A percentile compares a stretch with the other conserved stretches of the same genome.
phyloP scores from a whole-genome alignment of 495 filamentous ascomycete species.

The Peziza echinospora region DNA sequence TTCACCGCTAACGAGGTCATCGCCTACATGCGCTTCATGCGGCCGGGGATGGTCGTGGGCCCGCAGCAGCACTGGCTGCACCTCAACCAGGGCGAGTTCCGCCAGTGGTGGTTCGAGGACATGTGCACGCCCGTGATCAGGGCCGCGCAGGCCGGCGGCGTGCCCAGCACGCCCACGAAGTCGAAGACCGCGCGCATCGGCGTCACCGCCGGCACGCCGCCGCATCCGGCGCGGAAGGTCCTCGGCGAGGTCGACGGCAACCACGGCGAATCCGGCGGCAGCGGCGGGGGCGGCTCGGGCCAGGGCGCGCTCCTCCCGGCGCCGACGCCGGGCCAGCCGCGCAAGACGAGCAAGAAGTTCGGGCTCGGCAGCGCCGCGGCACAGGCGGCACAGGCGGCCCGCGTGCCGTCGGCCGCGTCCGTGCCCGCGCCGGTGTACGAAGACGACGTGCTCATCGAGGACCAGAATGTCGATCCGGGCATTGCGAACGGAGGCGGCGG shows the following conservation, averaged over 20 bases:
- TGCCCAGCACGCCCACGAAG: constrained; percentile 58
- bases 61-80: constrained; percentile 99
- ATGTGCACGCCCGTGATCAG: constrained; percentile 33
- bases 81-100: constrained; percentile 86
- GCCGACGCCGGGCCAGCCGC: constrained; percentile 84
- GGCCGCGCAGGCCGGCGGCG: constrained; percentile 25
- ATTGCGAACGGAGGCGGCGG: not conserved
- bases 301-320: constrained; percentile 75
- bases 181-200: constrained; percentile 28
- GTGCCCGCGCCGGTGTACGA: constrained; percentile 24
- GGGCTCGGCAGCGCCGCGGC: constrained; percentile 30
- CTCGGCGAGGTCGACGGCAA: constrained; percentile 81
- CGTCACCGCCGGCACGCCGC: constrained; percentile 44
- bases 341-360: constrained; percentile 43
- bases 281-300: too few relatives aligned
- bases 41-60: constrained; percentile 95
- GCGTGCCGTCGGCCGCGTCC: constrained; percentile 31
- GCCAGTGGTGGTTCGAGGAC: constrained; percentile 96
- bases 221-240: constrained; percentile 57
- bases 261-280: constrained; percentile 33
- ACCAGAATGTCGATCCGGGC: constrained; percentile 23
- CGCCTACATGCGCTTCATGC: constrained; percentile 98
- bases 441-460: constrained; percentile 21
- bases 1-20: constrained; percentile 98
- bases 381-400: too few relatives aligned